phyloP scores from a whole-genome alignment of 257 asterid genomes.

The Haberlea rhodopensis region DNA sequence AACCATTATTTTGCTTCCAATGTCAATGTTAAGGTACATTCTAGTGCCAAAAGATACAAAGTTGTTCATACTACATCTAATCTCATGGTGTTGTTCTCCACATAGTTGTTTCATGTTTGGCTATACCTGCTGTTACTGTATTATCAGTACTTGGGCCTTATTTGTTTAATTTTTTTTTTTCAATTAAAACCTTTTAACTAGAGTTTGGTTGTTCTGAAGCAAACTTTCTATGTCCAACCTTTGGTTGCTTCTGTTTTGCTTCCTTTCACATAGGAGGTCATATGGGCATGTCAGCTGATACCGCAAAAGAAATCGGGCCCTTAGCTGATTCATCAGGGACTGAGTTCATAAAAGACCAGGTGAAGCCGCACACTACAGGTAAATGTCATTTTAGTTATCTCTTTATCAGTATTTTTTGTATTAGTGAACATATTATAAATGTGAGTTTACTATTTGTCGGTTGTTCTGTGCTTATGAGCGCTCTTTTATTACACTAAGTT shows the following conservation, averaged over 20 bases:
- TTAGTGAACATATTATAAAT: background rate
- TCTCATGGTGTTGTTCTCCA: too few species aligned
- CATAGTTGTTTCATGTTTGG: too few species aligned
- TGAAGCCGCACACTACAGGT: slow-evolving; percentile 58
- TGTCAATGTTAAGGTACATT: too few species aligned
- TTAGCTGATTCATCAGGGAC: slow-evolving; percentile 47
- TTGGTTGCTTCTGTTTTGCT: slow-evolving; percentile 26
- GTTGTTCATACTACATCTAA: too few species aligned
- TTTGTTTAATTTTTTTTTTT: slow-evolving; percentile 6
- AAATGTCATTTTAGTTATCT: slow-evolving; percentile 24
- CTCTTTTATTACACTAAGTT: background rate
- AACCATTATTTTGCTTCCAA: too few species aligned
- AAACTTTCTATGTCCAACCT: slow-evolving; percentile 23
- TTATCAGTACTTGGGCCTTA: background rate
- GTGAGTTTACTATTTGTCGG: slow-evolving; percentile 9
- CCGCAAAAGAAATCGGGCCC: slow-evolving; percentile 47
- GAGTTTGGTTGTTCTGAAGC: slow-evolving; percentile 23
- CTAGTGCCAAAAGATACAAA: too few species aligned
- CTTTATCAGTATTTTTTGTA: slow-evolving; percentile 8
- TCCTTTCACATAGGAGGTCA: slow-evolving; percentile 24
- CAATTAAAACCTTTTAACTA: background rate
- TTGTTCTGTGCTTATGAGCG: slow-evolving; percentile 3
- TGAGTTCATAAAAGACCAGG: slow-evolving; percentile 41
- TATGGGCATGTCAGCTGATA: slow-evolving; percentile 54
- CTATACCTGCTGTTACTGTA: too few species aligned